Base-by-base conservation (phyloP, 768 basidiomycete species). In the Mycena epipterygia region DNA sequence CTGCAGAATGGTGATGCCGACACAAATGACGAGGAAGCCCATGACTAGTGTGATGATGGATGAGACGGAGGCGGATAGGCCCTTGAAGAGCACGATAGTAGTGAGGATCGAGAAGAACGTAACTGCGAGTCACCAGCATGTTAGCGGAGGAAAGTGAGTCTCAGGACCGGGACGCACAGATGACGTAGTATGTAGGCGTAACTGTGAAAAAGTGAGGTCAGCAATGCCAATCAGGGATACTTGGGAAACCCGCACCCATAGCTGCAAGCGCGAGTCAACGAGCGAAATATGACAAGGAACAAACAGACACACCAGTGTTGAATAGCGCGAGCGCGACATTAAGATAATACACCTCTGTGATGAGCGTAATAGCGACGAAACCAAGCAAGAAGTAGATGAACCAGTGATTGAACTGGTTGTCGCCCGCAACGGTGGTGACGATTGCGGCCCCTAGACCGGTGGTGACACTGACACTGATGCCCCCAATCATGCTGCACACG, bases 401-500 rank as follows among this genome's bases (percentile, higher is more conserved):
- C 94, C 95, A 95, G 79, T 90, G 86, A 69, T 92, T 96, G 82
- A 98, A 97, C 91, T 97, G 94, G 79, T 93, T 95, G 71, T 93
- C 85, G 42, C 93, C 93, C 83, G 86, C 82, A 6, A 86, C 89
- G 46, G 90, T 89, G 56, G 93, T 91, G 30, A 99, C 92, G 75
- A 99, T 98, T 25, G 96, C 93, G 48, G 95, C 86, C 51, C 98
- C 96, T 41, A 98, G 87, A 37, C 98, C 97, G 35, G 95, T 96
- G 17, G 97, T 97, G 63, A 97, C 97, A 75, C 93, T 95, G 73
- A 97, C 95, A 66, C 93, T 94, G 55, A 97, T 92, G 0, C 98
- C 98, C 21, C 98, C 98, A 77, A 99, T 98, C 88, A 98, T 91
- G 72, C 93, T 95, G 81, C 98, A 99, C 51, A 99, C 94, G 46